phyloP scores from a whole-genome alignment of 129 eudicot species.

The Rutidosis leptorrhynchoides region DNA sequence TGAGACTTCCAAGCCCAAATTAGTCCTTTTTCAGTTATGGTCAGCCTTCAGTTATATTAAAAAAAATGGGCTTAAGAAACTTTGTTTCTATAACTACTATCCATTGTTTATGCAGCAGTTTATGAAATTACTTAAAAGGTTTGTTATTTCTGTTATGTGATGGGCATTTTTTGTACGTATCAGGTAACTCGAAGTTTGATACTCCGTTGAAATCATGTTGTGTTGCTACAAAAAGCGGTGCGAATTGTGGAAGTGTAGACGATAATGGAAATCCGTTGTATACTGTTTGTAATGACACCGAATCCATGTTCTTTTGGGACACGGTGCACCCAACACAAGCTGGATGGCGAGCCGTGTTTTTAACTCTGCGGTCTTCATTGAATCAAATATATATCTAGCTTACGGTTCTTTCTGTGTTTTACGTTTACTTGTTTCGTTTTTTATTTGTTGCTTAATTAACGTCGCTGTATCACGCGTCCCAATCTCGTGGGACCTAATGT shows the following conservation, averaged over 20 bases:
- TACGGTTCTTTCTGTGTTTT: not conserved
- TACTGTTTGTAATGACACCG: constrained; percentile 55
- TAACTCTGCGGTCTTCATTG: constrained; percentile 39
- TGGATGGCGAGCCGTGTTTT: constrained; percentile 67
- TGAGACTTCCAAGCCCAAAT: not conserved
- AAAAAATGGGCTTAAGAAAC: not conserved
- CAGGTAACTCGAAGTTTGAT: constrained; percentile 56
- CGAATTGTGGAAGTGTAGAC: constrained; percentile 49
- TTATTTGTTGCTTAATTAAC: not conserved
- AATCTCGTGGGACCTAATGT: no score
- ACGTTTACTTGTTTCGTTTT: not conserved
- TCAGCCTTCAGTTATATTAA: not conserved
- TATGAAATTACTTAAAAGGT: not conserved
- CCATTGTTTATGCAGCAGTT: not conserved
- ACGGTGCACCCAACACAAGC: constrained; percentile 68
- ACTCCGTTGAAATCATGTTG: constrained; percentile 85
- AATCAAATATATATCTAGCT: constrained; percentile 34
- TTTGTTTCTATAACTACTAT: no score
- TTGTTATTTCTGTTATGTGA: not conserved
- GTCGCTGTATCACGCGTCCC: no score
- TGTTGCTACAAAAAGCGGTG: constrained; percentile 27
- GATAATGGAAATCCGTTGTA: constrained; percentile 50
- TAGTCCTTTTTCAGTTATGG: not conserved
- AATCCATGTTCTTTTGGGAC: constrained; percentile 71
- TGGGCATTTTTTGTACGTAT: constrained; percentile 6